A percentile compares a stretch with the other conserved stretches of the same genome.
Evolutionary conservation across 257 asterid species (phyloP).

Genomic region (Jacaranda copaia): DNA sequence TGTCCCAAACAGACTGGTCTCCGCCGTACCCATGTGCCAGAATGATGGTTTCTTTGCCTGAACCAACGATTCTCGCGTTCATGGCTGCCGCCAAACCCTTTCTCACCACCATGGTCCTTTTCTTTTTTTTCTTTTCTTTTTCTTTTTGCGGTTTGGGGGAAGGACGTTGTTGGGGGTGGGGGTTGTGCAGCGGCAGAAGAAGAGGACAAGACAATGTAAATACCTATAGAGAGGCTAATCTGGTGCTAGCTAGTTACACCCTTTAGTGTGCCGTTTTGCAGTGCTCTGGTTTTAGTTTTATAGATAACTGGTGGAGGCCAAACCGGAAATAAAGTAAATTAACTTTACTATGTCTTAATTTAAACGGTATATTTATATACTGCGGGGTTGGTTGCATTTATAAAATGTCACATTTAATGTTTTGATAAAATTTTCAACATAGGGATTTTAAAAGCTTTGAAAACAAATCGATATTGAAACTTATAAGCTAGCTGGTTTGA

Average conservation of each 20-base stretch:
- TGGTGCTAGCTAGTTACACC: neutral
- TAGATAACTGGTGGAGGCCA: neutral
- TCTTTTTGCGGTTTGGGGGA: neutral
- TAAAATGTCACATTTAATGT: no score
- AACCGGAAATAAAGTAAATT: neutral
- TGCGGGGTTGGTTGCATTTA: no score
- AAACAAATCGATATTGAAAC: no score
- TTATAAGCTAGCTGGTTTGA: no score
- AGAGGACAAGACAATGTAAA: no score
- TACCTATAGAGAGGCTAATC: neutral
- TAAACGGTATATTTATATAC: neutral
- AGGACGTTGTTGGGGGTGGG: no score
- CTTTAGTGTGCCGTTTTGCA: neutral
- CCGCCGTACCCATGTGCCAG: conserved; percentile 88
- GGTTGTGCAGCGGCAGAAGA: no score
- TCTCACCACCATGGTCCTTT: conserved; percentile 36
- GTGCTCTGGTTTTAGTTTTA: neutral
- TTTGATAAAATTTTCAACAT: no score
- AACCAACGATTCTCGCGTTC: conserved; percentile 68
- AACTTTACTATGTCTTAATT: neutral
- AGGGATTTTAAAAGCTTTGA: no score
- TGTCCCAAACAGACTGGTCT: conserved; percentile 85
- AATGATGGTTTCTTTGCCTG: conserved; percentile 66
- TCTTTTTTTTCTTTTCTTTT: neutral
- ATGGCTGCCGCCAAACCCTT: conserved; percentile 47